phyloP scores from a whole-genome alignment of 2,329 filamentous ascomycete genomes.

The Colletotrichum sp. region DNA sequence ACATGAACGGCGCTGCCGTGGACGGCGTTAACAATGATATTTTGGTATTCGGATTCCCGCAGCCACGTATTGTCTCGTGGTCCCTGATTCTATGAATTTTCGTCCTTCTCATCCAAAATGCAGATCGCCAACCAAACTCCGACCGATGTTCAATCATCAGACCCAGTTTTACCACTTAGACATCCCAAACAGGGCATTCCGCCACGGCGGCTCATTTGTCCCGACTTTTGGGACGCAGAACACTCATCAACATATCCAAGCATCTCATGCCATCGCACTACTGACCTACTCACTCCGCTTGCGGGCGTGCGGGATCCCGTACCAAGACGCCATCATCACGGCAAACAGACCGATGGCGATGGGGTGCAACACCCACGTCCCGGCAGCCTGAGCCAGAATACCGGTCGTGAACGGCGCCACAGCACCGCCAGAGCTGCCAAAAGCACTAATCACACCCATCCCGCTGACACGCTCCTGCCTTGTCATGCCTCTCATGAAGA shows the following conservation, averaged over 20 bases:
- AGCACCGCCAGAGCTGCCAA: slow-evolving; percentile 72
- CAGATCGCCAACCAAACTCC: neutral
- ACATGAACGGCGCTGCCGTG: neutral
- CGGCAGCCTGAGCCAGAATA: slow-evolving; percentile 63
- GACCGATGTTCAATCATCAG: neutral
- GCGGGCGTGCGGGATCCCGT: slow-evolving; percentile 54
- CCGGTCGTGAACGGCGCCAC: slow-evolving; percentile 71
- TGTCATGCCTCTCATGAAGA: slow-evolving; percentile 67
- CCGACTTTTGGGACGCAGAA: neutral
- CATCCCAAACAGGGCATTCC: neutral
- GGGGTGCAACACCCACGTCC: slow-evolving; percentile 69
- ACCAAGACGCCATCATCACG: slow-evolving; percentile 72
- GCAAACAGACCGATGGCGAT: slow-evolving; percentile 70
- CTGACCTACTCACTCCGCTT: slow-evolving; percentile 62
- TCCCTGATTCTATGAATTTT: neutral
- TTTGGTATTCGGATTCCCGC: neutral
- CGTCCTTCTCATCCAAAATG: neutral
- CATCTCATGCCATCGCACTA: neutral
- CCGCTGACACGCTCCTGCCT: slow-evolving; percentile 65
- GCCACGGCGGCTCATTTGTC: neutral
- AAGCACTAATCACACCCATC: slow-evolving; percentile 71
- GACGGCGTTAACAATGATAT: neutral
- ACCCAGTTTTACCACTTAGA: neutral
- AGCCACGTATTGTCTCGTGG: neutral
- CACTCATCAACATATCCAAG: no score